Evolutionary conservation across 2,329 filamentous ascomycete species (phyloP), one percentile per base, ranked within the genome.

Genomic region (Alternaria tenuissima): DNA sequence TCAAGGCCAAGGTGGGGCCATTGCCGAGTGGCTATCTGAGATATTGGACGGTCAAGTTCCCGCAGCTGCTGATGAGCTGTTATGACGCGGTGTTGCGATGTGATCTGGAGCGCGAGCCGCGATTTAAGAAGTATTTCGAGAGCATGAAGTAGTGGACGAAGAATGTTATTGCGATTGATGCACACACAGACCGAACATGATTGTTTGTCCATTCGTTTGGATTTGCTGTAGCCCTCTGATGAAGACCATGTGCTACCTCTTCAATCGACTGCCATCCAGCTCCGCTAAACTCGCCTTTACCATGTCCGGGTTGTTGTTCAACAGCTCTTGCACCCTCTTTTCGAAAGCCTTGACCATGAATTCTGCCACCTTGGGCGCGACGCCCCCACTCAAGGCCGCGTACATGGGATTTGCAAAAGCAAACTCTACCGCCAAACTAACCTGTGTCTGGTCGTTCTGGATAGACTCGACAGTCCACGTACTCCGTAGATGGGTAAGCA

Each of bases 341-440:
- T 97, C 94, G 82, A 99, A 99, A 1, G 95, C 94, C 77, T 92
- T 89, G 66, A 98, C 91, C 93, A 99, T 97, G 65, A 91, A 84
- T 4, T 88, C 89, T 1, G 93, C 94, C 64, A 97, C 88, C 80
- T 92, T 93, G 32, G 92, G 90, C 66, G 93, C 92, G 24, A 95
- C 89, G 34, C 91, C 90, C 38, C 88, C 86, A 76, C 94, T 95
- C 74, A 97, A 83, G 20, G 91, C 88, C 42, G 89, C 89, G 81
- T 97, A 96, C 57, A 97, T 77, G n/a, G 94, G 92, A 79, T 94
- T 98, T 69, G 88, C 85, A 76, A 99, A 97, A 77, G 90, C 87
- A 77, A 94, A 97, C 64, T 89, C 86, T 68, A 99, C 89, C 57
- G 85, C 83, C 68, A 99, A 80, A 68, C 87, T 84, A 14, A 98